Evolutionary conservation across 2,329 filamentous ascomycete genomes (phyloP).

Genomic region (Nemania bipapillata): DNA sequence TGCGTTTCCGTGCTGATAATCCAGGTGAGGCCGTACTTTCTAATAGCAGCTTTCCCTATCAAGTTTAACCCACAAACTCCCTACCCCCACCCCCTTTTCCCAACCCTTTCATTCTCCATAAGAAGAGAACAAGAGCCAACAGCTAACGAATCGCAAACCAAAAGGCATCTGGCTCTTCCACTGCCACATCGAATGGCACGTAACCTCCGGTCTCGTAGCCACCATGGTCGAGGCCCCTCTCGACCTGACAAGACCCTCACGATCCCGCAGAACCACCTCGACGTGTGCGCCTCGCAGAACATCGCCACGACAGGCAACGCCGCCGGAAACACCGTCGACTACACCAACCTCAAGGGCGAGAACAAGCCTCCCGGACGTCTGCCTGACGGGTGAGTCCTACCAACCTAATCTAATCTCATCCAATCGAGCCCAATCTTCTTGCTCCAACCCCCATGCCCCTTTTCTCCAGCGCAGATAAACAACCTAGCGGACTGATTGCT

Average conservation of each 20-base stretch:
- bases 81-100: too few species aligned
- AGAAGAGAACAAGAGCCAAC: not conserved
- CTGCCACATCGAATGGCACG: constrained; percentile 84
- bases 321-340: constrained; percentile 73
- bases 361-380: constrained; percentile 66
- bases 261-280: constrained; percentile 69
- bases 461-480: not conserved
- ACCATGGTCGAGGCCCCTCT: constrained; percentile 72
- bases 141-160: not conserved
- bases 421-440: too few species aligned
- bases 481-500: not conserved
- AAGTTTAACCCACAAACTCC: not conserved
- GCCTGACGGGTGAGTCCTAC: constrained; percentile 66
- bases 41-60: not conserved
- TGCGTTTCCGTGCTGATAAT: constrained; percentile 75
- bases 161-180: constrained; percentile 76
- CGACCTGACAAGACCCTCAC: constrained; percentile 66
- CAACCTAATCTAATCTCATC: not conserved
- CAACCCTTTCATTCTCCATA: not conserved
- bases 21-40: constrained; percentile 59
- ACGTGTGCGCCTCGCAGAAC: constrained; percentile 65
- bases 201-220: constrained; percentile 72
- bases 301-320: constrained; percentile 74
- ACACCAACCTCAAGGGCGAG: constrained; percentile 71
- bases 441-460: constrained; percentile 10